Percentiles rank a stretch among this genome's conserved stretches.
phyloP scores from a whole-genome alignment of 176 grass and related monocot genomes.

The Triticum urartu region DNA sequence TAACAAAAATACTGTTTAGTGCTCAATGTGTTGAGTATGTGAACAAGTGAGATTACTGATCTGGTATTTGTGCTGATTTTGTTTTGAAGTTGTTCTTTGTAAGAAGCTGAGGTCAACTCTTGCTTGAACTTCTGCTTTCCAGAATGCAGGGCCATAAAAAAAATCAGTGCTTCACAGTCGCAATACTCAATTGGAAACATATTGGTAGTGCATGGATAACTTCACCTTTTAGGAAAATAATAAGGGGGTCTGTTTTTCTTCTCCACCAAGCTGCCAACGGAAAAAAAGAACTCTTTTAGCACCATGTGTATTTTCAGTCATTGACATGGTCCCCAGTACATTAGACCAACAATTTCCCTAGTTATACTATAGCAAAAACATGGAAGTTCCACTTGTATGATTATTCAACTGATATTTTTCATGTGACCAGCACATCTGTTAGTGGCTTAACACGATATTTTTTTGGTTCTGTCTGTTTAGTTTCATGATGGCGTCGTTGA shows the following conservation, averaged over 20 bases:
- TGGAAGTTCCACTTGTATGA: neutral
- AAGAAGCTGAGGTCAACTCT: neutral
- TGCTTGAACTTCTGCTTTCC: neutral
- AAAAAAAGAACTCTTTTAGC: neutral
- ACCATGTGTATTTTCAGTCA: neutral
- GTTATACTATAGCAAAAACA: neutral
- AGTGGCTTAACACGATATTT: slow-evolving; percentile 12
- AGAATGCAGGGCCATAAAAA: neutral
- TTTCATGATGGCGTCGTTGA: slow-evolving; percentile 94
- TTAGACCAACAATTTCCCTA: neutral
- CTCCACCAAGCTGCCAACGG: neutral
- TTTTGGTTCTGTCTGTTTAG: slow-evolving; percentile 43
- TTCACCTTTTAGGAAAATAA: neutral
- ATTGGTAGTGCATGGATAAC: neutral
- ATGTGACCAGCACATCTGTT: neutral
- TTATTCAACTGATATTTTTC: too few relatives aligned
- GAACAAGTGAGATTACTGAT: neutral
- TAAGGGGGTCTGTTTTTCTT: neutral
- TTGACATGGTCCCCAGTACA: neutral
- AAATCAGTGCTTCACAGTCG: neutral
- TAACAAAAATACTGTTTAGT: neutral
- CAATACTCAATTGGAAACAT: neutral
- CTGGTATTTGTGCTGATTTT: slow-evolving; percentile 7
- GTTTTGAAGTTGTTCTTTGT: neutral
- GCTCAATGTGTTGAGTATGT: neutral